Evolutionary conservation across 306 rosid genomes (phyloP), one percentile per base, ranked within the genome.

Genomic region (Adenanthera pavonina): DNA sequence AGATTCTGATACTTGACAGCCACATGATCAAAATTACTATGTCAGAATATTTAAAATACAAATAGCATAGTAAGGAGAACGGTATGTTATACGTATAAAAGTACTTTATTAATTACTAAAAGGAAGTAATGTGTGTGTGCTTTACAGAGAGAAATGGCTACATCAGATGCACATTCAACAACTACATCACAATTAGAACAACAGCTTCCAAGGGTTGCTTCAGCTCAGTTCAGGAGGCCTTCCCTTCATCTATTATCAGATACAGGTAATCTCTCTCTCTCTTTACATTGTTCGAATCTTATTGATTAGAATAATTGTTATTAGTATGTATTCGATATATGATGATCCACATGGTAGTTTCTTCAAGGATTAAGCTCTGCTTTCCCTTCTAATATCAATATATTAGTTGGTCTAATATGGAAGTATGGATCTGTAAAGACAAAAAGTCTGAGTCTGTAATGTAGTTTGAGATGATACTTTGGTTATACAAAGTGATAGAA

Each of bases 221-320:
- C 89, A 43, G 78, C 83, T 51, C 72, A 67, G 20, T 77, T 43
- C 46, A 68, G 81, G 59, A 67, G 41, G 56, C 87, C 89, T 72
- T 57, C 59, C 53, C 72, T 77, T 54, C 61, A 86, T 80, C 47
- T 77, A 4, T 53, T 74, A 9, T 74, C 19, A 13, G 76, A 82
- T 19, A 43, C 72, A 73, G 13, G 89, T 86, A 77, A 68, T 68
- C 53, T 66, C 41, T 7, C 17, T 51, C 3, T 19, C 61, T 41
- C 14, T 25, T 25, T 25, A 25, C 30, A 25, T 25, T 25, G 30
- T 25, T 25, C 30, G 30, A 25, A 25, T 25, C 30, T 25, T 25
- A 25, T 25, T 25, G 30, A 25, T 25, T 25, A 25, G 30, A 25
- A 25, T 25, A 25, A 25, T 25, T 25, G 30, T 25, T 25, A 25